Evolutionary conservation across 2,329 filamentous ascomycete species (phyloP).

Genomic region (Magnaporthiopsis incrustans): DNA sequence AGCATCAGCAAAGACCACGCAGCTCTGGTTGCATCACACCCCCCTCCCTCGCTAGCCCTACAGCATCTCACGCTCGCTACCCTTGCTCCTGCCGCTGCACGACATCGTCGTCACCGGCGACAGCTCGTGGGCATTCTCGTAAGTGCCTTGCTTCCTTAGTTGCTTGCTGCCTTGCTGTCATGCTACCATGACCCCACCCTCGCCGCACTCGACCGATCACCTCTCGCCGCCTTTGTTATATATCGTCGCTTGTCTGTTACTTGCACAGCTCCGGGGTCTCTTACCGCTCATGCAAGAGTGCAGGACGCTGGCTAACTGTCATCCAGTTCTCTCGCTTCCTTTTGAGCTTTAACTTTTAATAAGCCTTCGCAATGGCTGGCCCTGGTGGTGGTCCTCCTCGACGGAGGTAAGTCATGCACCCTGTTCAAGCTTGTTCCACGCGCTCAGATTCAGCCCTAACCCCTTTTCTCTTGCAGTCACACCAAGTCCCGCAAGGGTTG

Average conservation of each 20-base stretch:
- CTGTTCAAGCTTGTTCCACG: conserved; percentile 2
- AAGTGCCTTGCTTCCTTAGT: conserved; percentile 12
- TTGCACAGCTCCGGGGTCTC: not conserved
- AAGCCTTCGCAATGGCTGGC: conserved; percentile 65
- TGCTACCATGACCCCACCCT: not conserved
- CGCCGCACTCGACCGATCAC: not conserved
- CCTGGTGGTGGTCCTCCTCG: conserved; percentile 88
- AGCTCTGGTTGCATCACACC: too few species aligned
- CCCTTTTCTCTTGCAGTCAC: conserved; percentile 52
- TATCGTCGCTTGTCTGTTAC: not conserved
- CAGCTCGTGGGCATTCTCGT: conserved; percentile 22
- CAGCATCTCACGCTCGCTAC: not conserved
- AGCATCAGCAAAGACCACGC: too few species aligned
- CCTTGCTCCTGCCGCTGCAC: not conserved
- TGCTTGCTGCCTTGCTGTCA: too few species aligned
- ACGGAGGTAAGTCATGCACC: conserved; percentile 42
- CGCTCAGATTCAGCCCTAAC: conserved; percentile 13
- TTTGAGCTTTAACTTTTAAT: conserved; percentile 25
- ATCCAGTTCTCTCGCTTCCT: conserved; percentile 17
- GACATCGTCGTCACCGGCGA: not conserved
- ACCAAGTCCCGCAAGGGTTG: conserved; percentile 98
- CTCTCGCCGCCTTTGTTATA: not conserved
- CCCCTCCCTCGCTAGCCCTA: too few species aligned
- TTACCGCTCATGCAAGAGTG: not conserved
- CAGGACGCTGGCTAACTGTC: not conserved